These are phyloP conservation scores for Cafeteria roenbergensis DNA, from an alignment of 108 stramenopile genomes.

Conservation along the genomic window DNA sequence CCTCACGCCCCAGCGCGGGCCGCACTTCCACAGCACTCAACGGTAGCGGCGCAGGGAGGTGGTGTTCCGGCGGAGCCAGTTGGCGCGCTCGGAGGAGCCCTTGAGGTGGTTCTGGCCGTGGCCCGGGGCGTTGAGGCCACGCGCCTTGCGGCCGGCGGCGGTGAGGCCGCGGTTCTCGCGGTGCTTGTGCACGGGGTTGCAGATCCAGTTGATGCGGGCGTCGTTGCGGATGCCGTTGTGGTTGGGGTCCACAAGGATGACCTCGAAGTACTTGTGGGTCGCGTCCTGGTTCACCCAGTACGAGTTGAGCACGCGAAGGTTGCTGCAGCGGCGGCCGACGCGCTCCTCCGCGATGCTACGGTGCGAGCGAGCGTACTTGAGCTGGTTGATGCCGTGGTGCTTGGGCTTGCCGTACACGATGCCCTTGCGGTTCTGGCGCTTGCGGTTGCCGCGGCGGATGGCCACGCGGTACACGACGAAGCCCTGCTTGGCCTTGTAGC, in stretches of 20 bases:
- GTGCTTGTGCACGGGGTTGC: slow-evolving; percentile 97
- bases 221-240: slow-evolving; percentile 93
- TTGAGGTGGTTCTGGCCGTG: slow-evolving; percentile 96
- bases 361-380: slow-evolving; percentile 95
- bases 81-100: slow-evolving; percentile 77
- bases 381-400: slow-evolving; percentile 98
- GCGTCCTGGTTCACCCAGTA: slow-evolving; percentile 99
- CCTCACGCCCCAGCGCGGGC: no score
- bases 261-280: slow-evolving; percentile 99
- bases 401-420: slow-evolving; percentile 99
- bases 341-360: slow-evolving; percentile 96
- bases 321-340: slow-evolving; percentile 79
- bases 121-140: slow-evolving; percentile 93
- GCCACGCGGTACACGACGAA: slow-evolving; percentile 91
- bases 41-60: slow-evolving; percentile 93
- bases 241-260: slow-evolving; percentile 90
- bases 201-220: slow-evolving; percentile 98
- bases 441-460: slow-evolving; percentile 97
- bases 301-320: slow-evolving; percentile 96
- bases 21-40: no score
- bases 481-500: slow-evolving; percentile 99
- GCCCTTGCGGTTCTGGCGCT: slow-evolving; percentile 96
- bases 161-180: slow-evolving; percentile 97
- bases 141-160: slow-evolving; percentile 83
- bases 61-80: slow-evolving; percentile 91